Evolutionary conservation across 75 land plant genomes (phyloP).

Genomic region (Gnetum montanum): DNA sequence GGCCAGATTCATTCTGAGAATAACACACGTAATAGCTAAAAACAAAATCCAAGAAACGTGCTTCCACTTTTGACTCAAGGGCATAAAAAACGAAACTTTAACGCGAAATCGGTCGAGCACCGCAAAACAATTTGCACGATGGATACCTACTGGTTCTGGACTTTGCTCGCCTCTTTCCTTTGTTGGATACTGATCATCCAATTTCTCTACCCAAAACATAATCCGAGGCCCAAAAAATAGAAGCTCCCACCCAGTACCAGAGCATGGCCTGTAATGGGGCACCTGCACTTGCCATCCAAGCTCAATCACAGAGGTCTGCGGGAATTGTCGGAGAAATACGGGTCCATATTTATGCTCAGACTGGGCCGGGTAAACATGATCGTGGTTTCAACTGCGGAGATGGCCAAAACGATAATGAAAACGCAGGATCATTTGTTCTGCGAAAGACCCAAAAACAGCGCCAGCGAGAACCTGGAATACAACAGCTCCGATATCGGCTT

Average conservation of each 20-base stretch:
- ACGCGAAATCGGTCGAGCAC: no score
- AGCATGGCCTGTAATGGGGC: conserved; percentile 41
- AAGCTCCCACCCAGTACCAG: conserved; percentile 46
- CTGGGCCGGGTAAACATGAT: not conserved
- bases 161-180: no score
- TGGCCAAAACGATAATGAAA: conserved; percentile 4
- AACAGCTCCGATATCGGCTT: conserved; percentile 8
- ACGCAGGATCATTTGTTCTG: conserved; percentile 4
- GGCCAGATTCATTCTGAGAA: no score
- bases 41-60: no score
- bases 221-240: no score
- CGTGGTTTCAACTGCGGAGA: conserved; percentile 6
- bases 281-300: conserved; percentile 52
- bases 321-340: not conserved
- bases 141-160: no score
- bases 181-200: no score
- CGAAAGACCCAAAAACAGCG: not conserved
- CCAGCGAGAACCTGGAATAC: not conserved
- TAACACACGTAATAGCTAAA: no score
- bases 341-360: not conserved
- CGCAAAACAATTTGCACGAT: no score
- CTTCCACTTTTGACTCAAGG: no score
- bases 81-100: no score
- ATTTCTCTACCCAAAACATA: no score
- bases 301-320: conserved; percentile 5